Evolutionary conservation across 768 basidiomycete genomes (phyloP).

Genomic region (Trametes coccinea): DNA sequence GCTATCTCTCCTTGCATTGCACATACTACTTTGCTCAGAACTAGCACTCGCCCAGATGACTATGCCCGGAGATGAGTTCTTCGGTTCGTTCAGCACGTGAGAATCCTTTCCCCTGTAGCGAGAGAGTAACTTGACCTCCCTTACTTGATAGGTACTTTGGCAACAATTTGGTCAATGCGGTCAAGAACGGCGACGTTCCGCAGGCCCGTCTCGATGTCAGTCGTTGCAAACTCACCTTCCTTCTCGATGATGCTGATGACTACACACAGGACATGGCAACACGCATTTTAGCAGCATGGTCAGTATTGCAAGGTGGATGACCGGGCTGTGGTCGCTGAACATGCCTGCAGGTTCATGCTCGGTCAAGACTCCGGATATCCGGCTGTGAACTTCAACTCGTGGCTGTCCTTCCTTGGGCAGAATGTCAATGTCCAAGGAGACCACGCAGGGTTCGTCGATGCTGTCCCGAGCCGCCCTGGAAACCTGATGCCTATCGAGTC

Average conservation of each 20-base stretch:
- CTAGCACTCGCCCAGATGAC: conserved; percentile 50
- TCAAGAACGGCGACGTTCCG: conserved; percentile 60
- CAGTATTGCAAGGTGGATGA: conserved; percentile 9
- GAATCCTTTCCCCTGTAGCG: not conserved
- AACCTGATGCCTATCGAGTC: no score
- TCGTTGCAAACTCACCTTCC: not conserved
- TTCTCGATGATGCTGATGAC: not conserved
- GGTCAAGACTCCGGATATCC: conserved; percentile 57
- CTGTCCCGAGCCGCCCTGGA: no score
- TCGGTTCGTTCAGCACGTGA: conserved; percentile 23
- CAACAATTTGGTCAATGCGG: conserved; percentile 53
- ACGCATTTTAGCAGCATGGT: conserved; percentile 66
- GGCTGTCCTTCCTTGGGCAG: conserved; percentile 36
- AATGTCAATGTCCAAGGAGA: conserved; percentile 42
- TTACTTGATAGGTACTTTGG: conserved; percentile 55
- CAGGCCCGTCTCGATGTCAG: conserved; percentile 51
- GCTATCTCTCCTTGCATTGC: not conserved
- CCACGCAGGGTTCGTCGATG: conserved; percentile 30
- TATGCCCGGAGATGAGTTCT: conserved; percentile 63
- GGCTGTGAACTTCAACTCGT: conserved; percentile 59
- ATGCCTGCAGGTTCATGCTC: conserved; percentile 40
- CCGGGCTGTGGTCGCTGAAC: not conserved
- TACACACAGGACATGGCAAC: conserved; percentile 57
- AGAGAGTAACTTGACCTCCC: not conserved
- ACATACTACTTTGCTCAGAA: no score